A percentile compares a stretch with the other conserved stretches of the same genome.
phyloP scores from a whole-genome alignment of 1,139 yeast species.

The Candida albicans region DNA sequence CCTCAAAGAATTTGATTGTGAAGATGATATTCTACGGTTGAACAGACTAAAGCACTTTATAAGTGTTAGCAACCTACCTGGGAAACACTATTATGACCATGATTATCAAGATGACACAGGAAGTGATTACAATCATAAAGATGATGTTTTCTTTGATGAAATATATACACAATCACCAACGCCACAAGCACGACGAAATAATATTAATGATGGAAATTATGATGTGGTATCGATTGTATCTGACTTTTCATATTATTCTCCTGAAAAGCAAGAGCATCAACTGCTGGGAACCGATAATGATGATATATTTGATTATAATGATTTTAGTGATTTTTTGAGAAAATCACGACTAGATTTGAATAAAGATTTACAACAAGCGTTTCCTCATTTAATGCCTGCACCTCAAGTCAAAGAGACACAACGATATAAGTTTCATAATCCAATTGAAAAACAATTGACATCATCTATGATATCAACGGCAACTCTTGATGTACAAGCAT shows the following conservation, averaged over 20 bases:
- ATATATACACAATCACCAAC: constrained; percentile 13
- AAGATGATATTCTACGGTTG: constrained; percentile 20
- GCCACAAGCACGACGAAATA: constrained; percentile 9
- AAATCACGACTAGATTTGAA: constrained; percentile 32
- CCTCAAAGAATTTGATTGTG: constrained; percentile 15
- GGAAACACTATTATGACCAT: constrained; percentile 3
- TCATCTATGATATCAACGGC: constrained; percentile 24
- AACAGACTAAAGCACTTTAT: constrained; percentile 29
- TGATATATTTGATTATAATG: constrained; percentile 19
- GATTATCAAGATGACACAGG: constrained; percentile 2
- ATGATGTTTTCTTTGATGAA: constrained; percentile 10
- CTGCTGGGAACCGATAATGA: constrained; percentile 12
- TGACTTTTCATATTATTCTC: constrained; percentile 28
- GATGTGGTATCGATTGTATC: constrained; percentile 28
- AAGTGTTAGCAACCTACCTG: constrained; percentile 14
- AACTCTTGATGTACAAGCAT: constrained; percentile 23
- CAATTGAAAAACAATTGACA: constrained; percentile 25
- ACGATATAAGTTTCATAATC: constrained; percentile 37
- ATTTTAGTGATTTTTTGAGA: constrained; percentile 36
- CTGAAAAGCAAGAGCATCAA: constrained; percentile 15
- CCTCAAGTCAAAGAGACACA: constrained; percentile 9
- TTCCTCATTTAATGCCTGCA: constrained; percentile 30
- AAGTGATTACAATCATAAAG: constrained; percentile 5
- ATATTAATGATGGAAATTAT: constrained; percentile 10
- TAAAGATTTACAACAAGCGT: constrained; percentile 24